Evolutionary conservation across 805 yeast genomes (phyloP).

Genomic region (Sugiyamaella lignohabitans): DNA sequence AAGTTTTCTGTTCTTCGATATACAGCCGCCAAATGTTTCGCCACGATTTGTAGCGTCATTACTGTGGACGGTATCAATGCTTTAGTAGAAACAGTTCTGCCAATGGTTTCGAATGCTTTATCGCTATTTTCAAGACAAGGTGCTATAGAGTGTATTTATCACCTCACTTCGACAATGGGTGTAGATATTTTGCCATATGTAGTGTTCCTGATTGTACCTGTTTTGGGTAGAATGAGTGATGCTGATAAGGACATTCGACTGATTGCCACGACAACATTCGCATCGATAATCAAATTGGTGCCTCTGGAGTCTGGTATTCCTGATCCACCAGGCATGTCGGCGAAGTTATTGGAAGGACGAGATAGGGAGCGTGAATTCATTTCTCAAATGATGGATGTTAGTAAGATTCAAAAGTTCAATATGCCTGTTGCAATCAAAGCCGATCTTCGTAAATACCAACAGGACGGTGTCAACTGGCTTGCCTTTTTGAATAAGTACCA

Average conservation of each 20-base stretch:
- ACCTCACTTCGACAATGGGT: conserved; percentile 80
- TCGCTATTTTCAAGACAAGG: conserved; percentile 77
- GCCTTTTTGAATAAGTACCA: conserved; percentile 93
- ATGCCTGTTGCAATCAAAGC: conserved; percentile 91
- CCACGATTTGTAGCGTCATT: conserved; percentile 63
- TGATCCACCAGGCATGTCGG: conserved; percentile 88
- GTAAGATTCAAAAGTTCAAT: conserved; percentile 78
- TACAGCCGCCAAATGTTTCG: conserved; percentile 83
- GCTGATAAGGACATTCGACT: conserved; percentile 81
- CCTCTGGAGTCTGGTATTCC: conserved; percentile 97
- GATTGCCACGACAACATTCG: conserved; percentile 92
- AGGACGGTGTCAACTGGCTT: conserved; percentile 97
- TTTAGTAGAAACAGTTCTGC: conserved; percentile 70
- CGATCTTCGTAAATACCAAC: conserved; percentile 88
- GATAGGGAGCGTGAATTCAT: conserved; percentile 91
- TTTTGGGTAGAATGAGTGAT: conserved; percentile 97
- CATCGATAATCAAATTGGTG: conserved; percentile 87
- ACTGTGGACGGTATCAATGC: conserved; percentile 71
- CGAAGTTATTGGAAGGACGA: conserved; percentile 75
- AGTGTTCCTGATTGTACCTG: conserved; percentile 91
- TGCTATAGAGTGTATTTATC: conserved; percentile 85
- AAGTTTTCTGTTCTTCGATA: conserved; percentile 78
- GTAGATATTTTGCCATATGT: conserved; percentile 86
- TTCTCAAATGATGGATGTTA: conserved; percentile 96
- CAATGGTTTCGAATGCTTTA: conserved; percentile 73